phyloP scores from a whole-genome alignment of 306 rosid genomes.

The Cucurbita argyrosperma region DNA sequence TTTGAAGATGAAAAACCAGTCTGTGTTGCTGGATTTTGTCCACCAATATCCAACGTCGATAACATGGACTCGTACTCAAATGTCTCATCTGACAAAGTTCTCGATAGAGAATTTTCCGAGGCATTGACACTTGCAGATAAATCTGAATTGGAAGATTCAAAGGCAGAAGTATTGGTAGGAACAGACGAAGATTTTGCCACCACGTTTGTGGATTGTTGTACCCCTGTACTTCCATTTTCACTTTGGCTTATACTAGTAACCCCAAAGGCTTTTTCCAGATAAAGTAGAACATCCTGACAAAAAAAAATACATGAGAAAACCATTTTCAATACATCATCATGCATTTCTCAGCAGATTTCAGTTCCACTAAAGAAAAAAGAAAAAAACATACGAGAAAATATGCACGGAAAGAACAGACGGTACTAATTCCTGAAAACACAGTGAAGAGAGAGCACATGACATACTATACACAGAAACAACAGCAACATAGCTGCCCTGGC shows the following conservation, averaged over 20 bases:
- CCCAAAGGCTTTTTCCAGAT: conserved; percentile 79
- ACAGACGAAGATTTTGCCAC: conserved; percentile 49
- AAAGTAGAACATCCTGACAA: conserved; percentile 68
- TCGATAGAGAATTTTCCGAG: conserved; percentile 48
- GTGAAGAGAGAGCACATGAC: background rate
- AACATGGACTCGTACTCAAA: conserved; percentile 60
- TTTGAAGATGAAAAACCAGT: conserved; percentile 40
- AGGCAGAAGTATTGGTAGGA: conserved; percentile 33
- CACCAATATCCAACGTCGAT: conserved; percentile 44
- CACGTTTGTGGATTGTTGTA: conserved; percentile 44
- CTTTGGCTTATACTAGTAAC: conserved; percentile 51
- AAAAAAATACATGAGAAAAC: conserved; percentile 12
- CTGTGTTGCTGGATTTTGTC: conserved; percentile 48
- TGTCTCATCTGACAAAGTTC: conserved; percentile 68
- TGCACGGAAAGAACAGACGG: background rate
- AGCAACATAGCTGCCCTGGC: background rate
- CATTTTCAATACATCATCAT: background rate
- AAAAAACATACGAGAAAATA: background rate
- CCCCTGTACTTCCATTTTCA: conserved; percentile 40
- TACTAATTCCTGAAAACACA: background rate
- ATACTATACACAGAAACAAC: background rate
- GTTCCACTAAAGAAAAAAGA: background rate
- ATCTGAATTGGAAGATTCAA: conserved; percentile 58
- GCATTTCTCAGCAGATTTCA: background rate
- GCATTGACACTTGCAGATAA: conserved; percentile 41